These are phyloP conservation scores for Isabelozyma pseudorhagii DNA, from an alignment of 805 yeast genomes.

Conservation along the genomic window DNA sequence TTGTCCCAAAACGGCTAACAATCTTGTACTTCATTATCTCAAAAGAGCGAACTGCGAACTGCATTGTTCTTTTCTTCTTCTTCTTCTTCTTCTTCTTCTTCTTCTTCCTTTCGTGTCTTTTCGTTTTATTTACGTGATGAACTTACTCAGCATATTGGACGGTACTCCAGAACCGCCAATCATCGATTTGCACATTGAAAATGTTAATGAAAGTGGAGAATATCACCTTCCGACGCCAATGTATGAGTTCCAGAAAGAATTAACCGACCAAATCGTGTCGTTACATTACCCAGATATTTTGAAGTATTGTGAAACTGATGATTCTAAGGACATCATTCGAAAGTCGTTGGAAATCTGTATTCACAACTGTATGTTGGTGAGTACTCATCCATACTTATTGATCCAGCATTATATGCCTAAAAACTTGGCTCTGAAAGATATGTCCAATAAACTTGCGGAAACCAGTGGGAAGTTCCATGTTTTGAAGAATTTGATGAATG, in stretches of 20 bases:
- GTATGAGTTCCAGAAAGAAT: slow-evolving; percentile 81
- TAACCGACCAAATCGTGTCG: slow-evolving; percentile 88
- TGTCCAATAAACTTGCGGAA: slow-evolving; percentile 65
- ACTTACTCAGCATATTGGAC: slow-evolving; percentile 70
- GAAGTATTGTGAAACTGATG: slow-evolving; percentile 71
- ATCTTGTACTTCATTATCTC: neutral
- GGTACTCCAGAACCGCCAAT: slow-evolving; percentile 83
- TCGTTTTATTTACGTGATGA: slow-evolving; percentile 45
- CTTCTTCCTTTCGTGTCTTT: neutral
- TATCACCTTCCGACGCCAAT: slow-evolving; percentile 80
- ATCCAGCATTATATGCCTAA: slow-evolving; percentile 86
- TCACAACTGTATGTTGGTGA: slow-evolving; percentile 71
- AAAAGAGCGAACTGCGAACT: neutral
- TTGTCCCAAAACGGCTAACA: neutral
- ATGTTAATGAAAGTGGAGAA: slow-evolving; percentile 51
- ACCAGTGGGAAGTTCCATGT: slow-evolving; percentile 84
- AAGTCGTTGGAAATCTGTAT: slow-evolving; percentile 76
- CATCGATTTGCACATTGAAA: slow-evolving; percentile 51
- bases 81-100: neutral
- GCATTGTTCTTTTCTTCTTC: neutral
- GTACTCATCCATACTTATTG: slow-evolving; percentile 84
- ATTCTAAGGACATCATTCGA: slow-evolving; percentile 51
- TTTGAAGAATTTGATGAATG: slow-evolving; percentile 58
- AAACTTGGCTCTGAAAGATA: slow-evolving; percentile 65
- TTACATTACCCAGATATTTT: slow-evolving; percentile 88